A percentile compares a stretch with the other conserved stretches of the same genome.
Conservation (phyloP, 108 stramenopile species). For the Cylindrotheca closterium region DNA sequence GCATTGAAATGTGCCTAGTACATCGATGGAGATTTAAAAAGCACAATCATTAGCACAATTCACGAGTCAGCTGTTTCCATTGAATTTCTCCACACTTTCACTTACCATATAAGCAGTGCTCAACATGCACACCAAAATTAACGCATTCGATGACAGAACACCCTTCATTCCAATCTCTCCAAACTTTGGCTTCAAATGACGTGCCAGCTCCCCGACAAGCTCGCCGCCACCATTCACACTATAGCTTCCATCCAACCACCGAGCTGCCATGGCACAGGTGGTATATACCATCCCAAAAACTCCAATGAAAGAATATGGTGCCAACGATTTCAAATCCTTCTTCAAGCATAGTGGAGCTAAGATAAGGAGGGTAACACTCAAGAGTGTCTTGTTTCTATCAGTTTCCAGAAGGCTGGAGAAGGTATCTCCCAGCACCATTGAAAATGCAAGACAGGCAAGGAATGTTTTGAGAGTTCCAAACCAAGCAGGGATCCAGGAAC, state of each 20-base stretch:
- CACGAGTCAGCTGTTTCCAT: neutral
- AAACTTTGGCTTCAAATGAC: conserved; percentile 65
- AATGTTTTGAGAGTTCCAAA: conserved; percentile 85
- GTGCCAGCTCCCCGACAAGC: conserved; percentile 47
- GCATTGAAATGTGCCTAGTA: conserved; percentile 97
- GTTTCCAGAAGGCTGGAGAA: conserved; percentile 66
- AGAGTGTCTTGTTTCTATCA: conserved; percentile 49
- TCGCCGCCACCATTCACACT: conserved; percentile 30
- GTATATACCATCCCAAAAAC: conserved; percentile 89
- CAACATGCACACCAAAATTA: conserved; percentile 95
- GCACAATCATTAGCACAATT: neutral
- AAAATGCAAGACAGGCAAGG: conserved; percentile 88
- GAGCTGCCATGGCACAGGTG: conserved; percentile 67
- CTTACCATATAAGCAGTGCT: conserved; percentile 90
- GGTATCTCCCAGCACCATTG: conserved; percentile 95
- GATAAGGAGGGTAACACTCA: conserved; percentile 64
- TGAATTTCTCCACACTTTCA: neutral
- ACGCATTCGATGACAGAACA: conserved; percentile 70
- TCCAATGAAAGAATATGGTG: conserved; percentile 82
- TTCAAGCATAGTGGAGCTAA: conserved; percentile 92
- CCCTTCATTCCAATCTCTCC: conserved; percentile 61
- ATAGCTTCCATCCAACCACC: conserved; percentile 85
- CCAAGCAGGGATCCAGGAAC: conserved; percentile 85
- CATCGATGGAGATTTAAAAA: conserved; percentile 1
- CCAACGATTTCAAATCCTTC: conserved; percentile 78